Evolutionary conservation across 2,329 filamentous ascomycete species (phyloP).

Genomic region (Ascochyta lentis): DNA sequence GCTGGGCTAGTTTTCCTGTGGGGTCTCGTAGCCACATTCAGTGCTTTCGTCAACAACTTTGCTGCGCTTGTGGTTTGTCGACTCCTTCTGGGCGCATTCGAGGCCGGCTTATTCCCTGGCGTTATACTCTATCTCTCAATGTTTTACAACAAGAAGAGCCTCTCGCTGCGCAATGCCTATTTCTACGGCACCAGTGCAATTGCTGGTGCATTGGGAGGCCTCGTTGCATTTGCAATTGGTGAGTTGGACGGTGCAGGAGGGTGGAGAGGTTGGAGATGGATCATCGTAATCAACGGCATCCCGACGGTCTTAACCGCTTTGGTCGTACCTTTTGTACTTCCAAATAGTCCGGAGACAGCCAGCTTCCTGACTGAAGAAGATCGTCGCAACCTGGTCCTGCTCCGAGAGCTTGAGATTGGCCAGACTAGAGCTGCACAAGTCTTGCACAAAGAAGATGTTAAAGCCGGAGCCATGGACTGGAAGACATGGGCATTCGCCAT

Average conservation of each 20-base stretch:
- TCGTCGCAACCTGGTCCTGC: constrained; percentile 26
- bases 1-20: constrained; percentile 34
- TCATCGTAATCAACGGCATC: constrained; percentile 43
- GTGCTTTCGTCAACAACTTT: constrained; percentile 36
- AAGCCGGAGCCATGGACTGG: constrained; percentile 53
- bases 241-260: constrained; percentile 31
- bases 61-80: constrained; percentile 35
- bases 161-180: constrained; percentile 59
- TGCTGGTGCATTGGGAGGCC: constrained; percentile 60
- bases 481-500: constrained; percentile 43
- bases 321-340: constrained; percentile 58
- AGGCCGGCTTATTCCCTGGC: constrained; percentile 38
- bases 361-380: constrained; percentile 36
- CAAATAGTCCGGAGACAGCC: constrained; percentile 55
- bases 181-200: constrained; percentile 62
- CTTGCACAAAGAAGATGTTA: constrained; percentile 55
- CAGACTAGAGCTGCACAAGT: constrained; percentile 56
- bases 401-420: constrained; percentile 50
- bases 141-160: constrained; percentile 48
- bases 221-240: constrained; percentile 39
- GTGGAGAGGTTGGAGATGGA: constrained; percentile 39
- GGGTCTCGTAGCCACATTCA: constrained; percentile 33
- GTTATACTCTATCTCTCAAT: constrained; percentile 36
- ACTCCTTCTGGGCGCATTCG: constrained; percentile 38
- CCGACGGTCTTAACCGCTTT: constrained; percentile 47